Percentiles rank a stretch among this genome's conserved stretches.
Conservation (phyloP, 805 yeast genomes). For the Ogataea degrootiae region DNA sequence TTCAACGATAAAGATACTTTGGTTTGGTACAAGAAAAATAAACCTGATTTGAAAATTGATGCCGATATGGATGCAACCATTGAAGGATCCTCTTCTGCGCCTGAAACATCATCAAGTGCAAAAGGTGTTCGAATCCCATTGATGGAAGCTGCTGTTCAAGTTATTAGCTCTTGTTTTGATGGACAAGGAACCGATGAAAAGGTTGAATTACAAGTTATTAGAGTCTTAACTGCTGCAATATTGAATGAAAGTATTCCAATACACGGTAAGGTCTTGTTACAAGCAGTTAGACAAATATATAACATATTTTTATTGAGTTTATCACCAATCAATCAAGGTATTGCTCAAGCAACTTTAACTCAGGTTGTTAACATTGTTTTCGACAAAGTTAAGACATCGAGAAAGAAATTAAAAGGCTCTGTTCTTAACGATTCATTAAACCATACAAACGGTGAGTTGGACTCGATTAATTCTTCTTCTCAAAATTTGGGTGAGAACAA, state of each 20-base stretch:
- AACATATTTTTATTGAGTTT: slow-evolving; percentile 84
- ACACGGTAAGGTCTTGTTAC: slow-evolving; percentile 83
- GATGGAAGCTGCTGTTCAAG: slow-evolving; percentile 79
- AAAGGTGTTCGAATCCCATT: slow-evolving; percentile 41
- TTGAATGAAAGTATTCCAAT: slow-evolving; percentile 75
- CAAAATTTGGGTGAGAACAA: not conserved
- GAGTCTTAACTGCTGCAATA: slow-evolving; percentile 86
- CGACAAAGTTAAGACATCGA: slow-evolving; percentile 47
- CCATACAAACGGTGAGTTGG: slow-evolving; percentile 2
- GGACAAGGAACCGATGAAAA: slow-evolving; percentile 90
- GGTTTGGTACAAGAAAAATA: slow-evolving; percentile 33
- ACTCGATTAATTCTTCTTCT: not conserved
- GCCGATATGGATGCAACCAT: slow-evolving; percentile 39
- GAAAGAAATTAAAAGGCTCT: slow-evolving; percentile 4
- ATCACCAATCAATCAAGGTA: slow-evolving; percentile 78
- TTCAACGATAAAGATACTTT: slow-evolving; percentile 53
- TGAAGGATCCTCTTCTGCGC: slow-evolving; percentile 1
- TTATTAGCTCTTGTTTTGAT: slow-evolving; percentile 78
- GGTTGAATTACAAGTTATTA: slow-evolving; percentile 86
- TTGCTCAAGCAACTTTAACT: slow-evolving; percentile 92
- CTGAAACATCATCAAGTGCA: slow-evolving; percentile 33
- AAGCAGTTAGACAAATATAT: slow-evolving; percentile 90
- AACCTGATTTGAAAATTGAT: slow-evolving; percentile 25
- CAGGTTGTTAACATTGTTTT: slow-evolving; percentile 86
- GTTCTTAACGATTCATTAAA: not conserved